Evolutionary conservation across 805 yeast genomes (phyloP).

Genomic region (Barnettozyma pratensis): DNA sequence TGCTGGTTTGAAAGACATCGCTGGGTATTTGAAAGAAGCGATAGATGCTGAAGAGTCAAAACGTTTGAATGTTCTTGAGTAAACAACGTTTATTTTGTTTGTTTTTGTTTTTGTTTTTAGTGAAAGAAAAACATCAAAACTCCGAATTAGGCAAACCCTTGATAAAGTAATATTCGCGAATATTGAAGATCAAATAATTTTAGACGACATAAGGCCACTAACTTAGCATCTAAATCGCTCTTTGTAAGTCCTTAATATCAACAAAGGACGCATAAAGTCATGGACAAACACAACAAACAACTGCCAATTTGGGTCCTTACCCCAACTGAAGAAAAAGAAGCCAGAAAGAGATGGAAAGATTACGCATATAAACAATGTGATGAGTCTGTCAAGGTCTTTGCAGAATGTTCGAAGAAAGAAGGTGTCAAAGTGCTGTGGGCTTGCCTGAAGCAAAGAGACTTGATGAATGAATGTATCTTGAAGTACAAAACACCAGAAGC

Average conservation of each 20-base stretch:
- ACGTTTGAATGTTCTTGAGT: neutral
- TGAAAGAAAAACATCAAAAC: neutral
- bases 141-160: neutral
- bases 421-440: slow-evolving; percentile 64
- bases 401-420: slow-evolving; percentile 57
- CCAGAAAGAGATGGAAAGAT: slow-evolving; percentile 64
- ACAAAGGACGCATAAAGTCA: neutral
- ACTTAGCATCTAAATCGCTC: too few relatives aligned
- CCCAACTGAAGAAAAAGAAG: slow-evolving; percentile 71
- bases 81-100: neutral
- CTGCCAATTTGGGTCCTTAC: slow-evolving; percentile 74
- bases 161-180: neutral
- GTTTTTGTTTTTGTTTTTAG: neutral
- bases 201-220: too few relatives aligned
- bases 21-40: too few relatives aligned
- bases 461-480: slow-evolving; percentile 59
- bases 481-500: slow-evolving; percentile 56
- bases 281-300: slow-evolving; percentile 27
- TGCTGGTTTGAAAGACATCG: slow-evolving; percentile 9
- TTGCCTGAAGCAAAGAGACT: slow-evolving; percentile 54
- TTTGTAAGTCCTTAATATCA: neutral
- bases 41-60: neutral
- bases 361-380: slow-evolving; percentile 64
- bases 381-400: slow-evolving; percentile 60
- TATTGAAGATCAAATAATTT: too few relatives aligned